Evolutionary conservation across 306 rosid species (phyloP).

Genomic region (Glycine soja): DNA sequence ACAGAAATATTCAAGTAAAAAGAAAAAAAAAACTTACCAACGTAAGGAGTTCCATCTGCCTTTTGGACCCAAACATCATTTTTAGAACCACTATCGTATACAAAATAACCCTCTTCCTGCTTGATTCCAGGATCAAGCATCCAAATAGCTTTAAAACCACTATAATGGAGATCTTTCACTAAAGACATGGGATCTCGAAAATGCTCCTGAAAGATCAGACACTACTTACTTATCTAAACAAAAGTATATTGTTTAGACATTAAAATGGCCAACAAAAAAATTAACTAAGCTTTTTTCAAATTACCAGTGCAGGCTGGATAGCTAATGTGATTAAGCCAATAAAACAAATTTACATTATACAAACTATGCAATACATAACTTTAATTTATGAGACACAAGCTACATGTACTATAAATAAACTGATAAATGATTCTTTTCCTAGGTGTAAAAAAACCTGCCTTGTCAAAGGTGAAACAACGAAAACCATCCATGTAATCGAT

Average conservation of each 20-base stretch:
- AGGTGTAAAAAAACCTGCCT: slow-evolving; percentile 53
- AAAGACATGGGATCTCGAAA: slow-evolving; percentile 78
- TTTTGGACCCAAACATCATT: slow-evolving; percentile 80
- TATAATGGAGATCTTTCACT: slow-evolving; percentile 65
- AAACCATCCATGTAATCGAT: slow-evolving; percentile 97
- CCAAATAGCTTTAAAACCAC: slow-evolving; percentile 94
- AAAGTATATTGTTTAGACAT: slow-evolving; percentile 19
- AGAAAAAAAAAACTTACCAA: slow-evolving; percentile 57
- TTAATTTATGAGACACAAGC: slow-evolving; percentile 25
- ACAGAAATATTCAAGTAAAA: slow-evolving; percentile 3
- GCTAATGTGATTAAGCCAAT: slow-evolving; percentile 15
- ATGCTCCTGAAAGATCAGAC: slow-evolving; percentile 64
- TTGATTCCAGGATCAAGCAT: slow-evolving; percentile 98
- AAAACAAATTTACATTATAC: slow-evolving; percentile 4
- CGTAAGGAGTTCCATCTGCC: slow-evolving; percentile 75
- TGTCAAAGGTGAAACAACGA: slow-evolving; percentile 92
- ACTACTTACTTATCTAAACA: slow-evolving; percentile 26
- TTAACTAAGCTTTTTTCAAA: slow-evolving; percentile 32
- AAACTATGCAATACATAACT: slow-evolving; percentile 1
- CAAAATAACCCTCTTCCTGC: slow-evolving; percentile 78
- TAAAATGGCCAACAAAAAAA: slow-evolving; percentile 35
- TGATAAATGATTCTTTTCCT: background rate
- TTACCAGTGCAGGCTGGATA: slow-evolving; percentile 25
- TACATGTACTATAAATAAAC: slow-evolving; percentile 11
- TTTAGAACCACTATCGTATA: slow-evolving; percentile 77